These are phyloP conservation scores for Backusella westeae DNA, from an alignment of 192 early-diverging fungal species.

Conservation along the genomic window DNA sequence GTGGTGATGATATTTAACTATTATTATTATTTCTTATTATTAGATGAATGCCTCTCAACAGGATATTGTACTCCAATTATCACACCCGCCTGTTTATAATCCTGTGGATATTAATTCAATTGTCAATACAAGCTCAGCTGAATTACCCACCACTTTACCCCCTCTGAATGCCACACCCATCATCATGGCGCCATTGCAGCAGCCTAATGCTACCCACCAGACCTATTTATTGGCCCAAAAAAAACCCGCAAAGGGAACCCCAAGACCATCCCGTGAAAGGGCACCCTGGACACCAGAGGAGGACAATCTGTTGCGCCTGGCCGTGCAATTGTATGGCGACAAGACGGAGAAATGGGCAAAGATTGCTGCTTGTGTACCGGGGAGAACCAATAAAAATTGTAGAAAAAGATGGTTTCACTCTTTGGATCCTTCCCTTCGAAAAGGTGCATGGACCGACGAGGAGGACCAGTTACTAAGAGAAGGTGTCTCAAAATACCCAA, in stretches of 20 bases:
- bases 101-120: conserved; percentile 27
- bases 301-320: conserved; percentile 66
- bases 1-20: not conserved
- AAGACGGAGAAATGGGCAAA: conserved; percentile 78
- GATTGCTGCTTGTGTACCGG: conserved; percentile 73
- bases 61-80: conserved; percentile 7
- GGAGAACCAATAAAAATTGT: conserved; percentile 80
- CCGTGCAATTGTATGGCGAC: conserved; percentile 71
- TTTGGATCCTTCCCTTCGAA: conserved; percentile 69
- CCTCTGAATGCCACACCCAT: conserved; percentile 10
- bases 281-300: conserved; percentile 77
- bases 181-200: conserved; percentile 18
- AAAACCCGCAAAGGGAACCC: not conserved
- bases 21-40: not conserved
- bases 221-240: conserved; percentile 13
- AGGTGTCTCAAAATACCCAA: conserved; percentile 66
- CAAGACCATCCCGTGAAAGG: conserved; percentile 22
- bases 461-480: conserved; percentile 73
- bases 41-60: not conserved
- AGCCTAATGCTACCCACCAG: conserved; percentile 6
- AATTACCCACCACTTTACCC: conserved; percentile 17
- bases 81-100: conserved; percentile 12
- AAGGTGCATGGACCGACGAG: conserved; percentile 78
- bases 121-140: conserved; percentile 11
- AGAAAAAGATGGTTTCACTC: conserved; percentile 83